Conservation (phyloP, 257 asterid genomes). For the Nicotiana knightiana region DNA sequence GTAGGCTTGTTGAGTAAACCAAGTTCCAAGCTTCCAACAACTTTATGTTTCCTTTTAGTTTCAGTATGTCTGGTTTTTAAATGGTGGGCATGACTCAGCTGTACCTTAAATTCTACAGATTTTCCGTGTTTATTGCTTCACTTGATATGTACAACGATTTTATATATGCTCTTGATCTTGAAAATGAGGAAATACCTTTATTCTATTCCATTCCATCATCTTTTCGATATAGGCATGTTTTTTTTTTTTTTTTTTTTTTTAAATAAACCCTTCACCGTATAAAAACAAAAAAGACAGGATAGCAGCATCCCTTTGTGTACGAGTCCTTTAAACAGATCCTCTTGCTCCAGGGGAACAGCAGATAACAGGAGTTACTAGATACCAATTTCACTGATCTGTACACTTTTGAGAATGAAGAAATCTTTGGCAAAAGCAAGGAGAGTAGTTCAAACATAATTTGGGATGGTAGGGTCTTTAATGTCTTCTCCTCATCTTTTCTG, state of each 20-base stretch:
- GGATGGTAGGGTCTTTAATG: background rate
- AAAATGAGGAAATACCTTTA: background rate
- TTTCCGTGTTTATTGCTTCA: background rate
- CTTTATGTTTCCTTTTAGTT: background rate
- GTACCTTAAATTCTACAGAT: background rate
- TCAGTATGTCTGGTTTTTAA: background rate
- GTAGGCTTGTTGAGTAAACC: background rate
- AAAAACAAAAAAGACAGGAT: background rate
- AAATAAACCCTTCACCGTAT: background rate
- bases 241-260: background rate
- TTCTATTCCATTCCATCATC: background rate
- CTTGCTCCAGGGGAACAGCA: conserved; percentile 6
- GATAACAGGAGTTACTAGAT: background rate
- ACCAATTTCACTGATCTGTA: background rate
- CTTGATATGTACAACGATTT: background rate
- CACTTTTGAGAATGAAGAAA: background rate
- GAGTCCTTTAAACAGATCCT: background rate
- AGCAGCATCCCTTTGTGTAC: background rate
- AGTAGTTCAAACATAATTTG: background rate
- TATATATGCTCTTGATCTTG: background rate
- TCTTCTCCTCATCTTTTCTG: background rate
- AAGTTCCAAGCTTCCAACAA: background rate
- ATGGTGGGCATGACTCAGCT: background rate
- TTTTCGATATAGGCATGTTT: background rate
- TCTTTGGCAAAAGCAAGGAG: conserved; percentile 1